These are phyloP conservation scores for Leccinum huronense DNA, from an alignment of 1,284 basidiomycete species.

Conservation along the genomic window DNA sequence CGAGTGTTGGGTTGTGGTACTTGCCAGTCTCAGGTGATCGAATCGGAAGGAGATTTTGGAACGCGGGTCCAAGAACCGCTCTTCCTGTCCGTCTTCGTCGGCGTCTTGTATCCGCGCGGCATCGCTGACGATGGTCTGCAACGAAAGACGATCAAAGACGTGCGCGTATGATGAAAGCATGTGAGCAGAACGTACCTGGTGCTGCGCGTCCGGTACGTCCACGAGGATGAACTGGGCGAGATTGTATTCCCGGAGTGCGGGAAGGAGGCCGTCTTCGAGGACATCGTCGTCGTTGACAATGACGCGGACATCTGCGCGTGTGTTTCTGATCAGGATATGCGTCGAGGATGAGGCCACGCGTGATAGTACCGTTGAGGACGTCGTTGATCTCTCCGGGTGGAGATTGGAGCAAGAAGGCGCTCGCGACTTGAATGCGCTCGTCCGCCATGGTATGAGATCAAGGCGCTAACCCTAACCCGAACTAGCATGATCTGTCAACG, in stretches of 20 bases:
- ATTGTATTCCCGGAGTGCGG: slow-evolving; percentile 81
- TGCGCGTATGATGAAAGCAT: not conserved
- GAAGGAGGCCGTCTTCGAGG: slow-evolving; percentile 73
- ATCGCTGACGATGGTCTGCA: slow-evolving; percentile 74
- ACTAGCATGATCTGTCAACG: slow-evolving; percentile 24
- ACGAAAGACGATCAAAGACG: not conserved
- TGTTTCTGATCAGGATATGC: not conserved
- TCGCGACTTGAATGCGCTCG: slow-evolving; percentile 69
- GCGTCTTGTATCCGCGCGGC: slow-evolving; percentile 47
- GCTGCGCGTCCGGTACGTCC: slow-evolving; percentile 69
- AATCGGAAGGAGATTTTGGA: slow-evolving; percentile 76
- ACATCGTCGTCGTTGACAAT: slow-evolving; percentile 84
- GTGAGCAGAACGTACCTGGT: slow-evolving; percentile 53
- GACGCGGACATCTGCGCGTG: slow-evolving; percentile 75
- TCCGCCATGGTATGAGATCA: slow-evolving; percentile 20
- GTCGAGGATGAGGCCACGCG: slow-evolving; percentile 8
- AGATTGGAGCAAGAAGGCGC: slow-evolving; percentile 80
- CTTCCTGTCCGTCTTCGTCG: slow-evolving; percentile 41
- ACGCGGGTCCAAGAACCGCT: slow-evolving; percentile 80
- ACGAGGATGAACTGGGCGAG: slow-evolving; percentile 76
- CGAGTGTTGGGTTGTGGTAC: slow-evolving; percentile 5
- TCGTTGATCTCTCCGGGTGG: slow-evolving; percentile 96
- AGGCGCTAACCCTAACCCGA: slow-evolving; percentile 30
- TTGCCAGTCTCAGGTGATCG: slow-evolving; percentile 77
- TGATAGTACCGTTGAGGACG: slow-evolving; percentile 85